These are phyloP conservation scores for Ascochyta fabae DNA, from an alignment of 2,329 filamentous ascomycete species.

Conservation along the genomic window DNA sequence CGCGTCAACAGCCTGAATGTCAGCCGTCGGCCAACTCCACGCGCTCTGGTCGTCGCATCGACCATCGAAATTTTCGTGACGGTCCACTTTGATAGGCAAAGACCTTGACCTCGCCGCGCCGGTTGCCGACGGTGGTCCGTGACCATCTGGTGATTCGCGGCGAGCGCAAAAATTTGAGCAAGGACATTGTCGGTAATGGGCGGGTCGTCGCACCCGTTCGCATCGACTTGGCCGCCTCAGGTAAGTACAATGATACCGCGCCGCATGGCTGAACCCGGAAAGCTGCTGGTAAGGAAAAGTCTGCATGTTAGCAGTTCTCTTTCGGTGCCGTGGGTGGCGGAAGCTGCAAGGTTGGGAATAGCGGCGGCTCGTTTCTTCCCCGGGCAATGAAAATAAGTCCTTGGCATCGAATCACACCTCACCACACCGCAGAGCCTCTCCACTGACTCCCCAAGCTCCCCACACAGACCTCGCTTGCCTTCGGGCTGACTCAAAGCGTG, in stretches of 20 bases:
- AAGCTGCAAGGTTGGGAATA: slow-evolving; percentile 18
- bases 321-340: slow-evolving; percentile 26
- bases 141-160: slow-evolving; percentile 26
- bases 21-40: slow-evolving; percentile 35
- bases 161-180: slow-evolving; percentile 34
- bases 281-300: slow-evolving; percentile 31
- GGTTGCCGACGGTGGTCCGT: slow-evolving; percentile 27
- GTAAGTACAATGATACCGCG: slow-evolving; percentile 20
- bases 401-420: slow-evolving; percentile 20
- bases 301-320: slow-evolving; percentile 28
- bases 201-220: slow-evolving; percentile 29
- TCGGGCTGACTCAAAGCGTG: slow-evolving; percentile 20
- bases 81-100: slow-evolving; percentile 38
- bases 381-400: slow-evolving; percentile 22
- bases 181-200: slow-evolving; percentile 31
- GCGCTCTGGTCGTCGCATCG: slow-evolving; percentile 33
- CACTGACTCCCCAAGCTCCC: slow-evolving; percentile 1
- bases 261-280: slow-evolving; percentile 15
- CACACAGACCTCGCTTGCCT: slow-evolving; percentile 20
- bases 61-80: slow-evolving; percentile 41
- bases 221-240: slow-evolving; percentile 11
- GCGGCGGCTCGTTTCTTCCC: slow-evolving; percentile 36
- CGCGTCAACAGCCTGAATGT: slow-evolving; percentile 23
- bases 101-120: slow-evolving; percentile 22
- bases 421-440: slow-evolving; percentile 1